Evolutionary conservation across 2,329 filamentous ascomycete species (phyloP), one percentile per base, ranked within the genome.

Genomic region (Fusarium praegraminearum): DNA sequence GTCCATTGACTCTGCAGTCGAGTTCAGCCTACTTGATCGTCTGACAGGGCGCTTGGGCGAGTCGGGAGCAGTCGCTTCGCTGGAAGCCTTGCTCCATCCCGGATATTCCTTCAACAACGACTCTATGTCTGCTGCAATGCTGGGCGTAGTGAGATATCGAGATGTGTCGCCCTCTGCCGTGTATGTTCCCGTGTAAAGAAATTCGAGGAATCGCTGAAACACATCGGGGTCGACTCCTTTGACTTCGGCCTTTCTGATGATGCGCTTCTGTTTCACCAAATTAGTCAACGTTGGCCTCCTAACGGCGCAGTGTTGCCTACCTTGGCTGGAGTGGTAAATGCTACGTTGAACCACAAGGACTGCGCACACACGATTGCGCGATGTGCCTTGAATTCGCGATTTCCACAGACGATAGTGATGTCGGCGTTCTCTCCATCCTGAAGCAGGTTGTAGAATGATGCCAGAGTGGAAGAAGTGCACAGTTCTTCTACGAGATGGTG

Each of bases 321-420:
- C 58, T 73, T 73, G 40, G 80, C 78, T 1, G 55, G 59, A 2
- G 51, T 65, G 26, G 62, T 56, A 45, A 78, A 71, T 1, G 77
- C 75, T 13, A 51, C 65, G 12, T 75, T 73, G 22, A 74, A 74
- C 52, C 81, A 81, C 22, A 70, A 30, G 1, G 78, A 82, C 50
- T 80, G 77, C 1, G 76, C 46, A 58, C 79, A 81, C 7, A 82
- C 67, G 18, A 82, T 70, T 28, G 74, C 71, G 1, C 77, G 74
- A 36, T 82, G 80, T 1, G 75, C 75, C 11, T 74, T 74, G 65
- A 81, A 81, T 5, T 71, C 62, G 1, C 62, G 65, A 3, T 62
- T 72, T 0, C 65, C 62, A 57, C 80, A 82, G 9, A 36, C 53
- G 24, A 82, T 75, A 1, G 57, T 71, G 43, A 82, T 72, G 47